Evolutionary conservation across 495 filamentous ascomycete species (phyloP), one percentile per base, ranked within the genome.

Genomic region (Daldinia bambusicola): DNA sequence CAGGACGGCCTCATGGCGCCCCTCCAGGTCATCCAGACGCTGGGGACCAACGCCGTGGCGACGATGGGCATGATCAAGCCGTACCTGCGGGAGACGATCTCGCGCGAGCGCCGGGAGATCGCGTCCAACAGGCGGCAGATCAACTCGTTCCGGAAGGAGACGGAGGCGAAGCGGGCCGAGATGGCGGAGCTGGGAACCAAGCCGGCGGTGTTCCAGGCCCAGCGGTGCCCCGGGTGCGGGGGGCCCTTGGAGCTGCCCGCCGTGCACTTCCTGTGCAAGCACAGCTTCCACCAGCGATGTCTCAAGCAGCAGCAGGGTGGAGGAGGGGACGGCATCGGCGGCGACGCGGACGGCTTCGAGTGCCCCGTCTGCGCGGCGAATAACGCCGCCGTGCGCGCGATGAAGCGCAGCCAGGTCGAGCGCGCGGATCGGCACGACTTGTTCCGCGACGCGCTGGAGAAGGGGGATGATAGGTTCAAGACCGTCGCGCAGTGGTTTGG

Each of bases 51-150:
- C 66, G 70, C 74, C 4, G 94, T 98, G 7, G 94, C 95, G 1
- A 98, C 93, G 1, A 97, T 98, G 92, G 95, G 96, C 36, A 92
- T 97, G 83, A 90, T 99, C 50, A 98, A 97, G 83, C 89, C 89
- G 31, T 99, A 99, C 76, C 89, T 99, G 4, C 88, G 90, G 62
- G 86, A 91, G 55, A 95, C 94, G 16, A 96, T 99, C 76, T 91
- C 95, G 66, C 86, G 91, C 40, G 95, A 99, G 81, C 86, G 91
- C 26, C 88, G 89, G 56, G 93, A 98, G 67, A 98, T 99, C 63
- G 87, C 75, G 8, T 74, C 92, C 77, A 98, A 99, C 77, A 88
- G 91, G 60, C 87, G 90, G 16, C 87, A 95, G 63, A 97, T 96
- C 62, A 83, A 88, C 30, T 92, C 91, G 61, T 98, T 97, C 77